Base-by-base conservation (phyloP, 345 rosid genomes). In the Salix koriyanagi region DNA sequence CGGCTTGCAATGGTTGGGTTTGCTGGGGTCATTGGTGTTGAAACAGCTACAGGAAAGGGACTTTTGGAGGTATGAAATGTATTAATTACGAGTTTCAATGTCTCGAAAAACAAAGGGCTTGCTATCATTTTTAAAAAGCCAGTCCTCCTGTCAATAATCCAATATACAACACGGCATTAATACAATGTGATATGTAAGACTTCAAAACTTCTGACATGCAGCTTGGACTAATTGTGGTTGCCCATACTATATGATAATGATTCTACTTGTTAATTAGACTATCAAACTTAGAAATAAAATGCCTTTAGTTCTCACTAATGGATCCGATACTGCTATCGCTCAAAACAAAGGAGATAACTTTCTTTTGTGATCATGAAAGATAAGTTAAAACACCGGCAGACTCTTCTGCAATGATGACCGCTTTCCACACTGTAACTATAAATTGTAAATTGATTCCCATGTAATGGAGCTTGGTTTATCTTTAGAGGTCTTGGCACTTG, bases 1-100 rank as follows among this genome's bases (percentile, higher is more conserved):
- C 89, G 99, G 41, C 72, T 90, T 44, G 99, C 99, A 19, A 93
- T 92, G 98, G 62, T 92, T 78, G 97, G 94, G 75, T 95, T 95
- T 88, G 96, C 94, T 34, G 90, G 76, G 50, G 96, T 96, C 28
- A 79, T 92, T 68, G 84, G 84, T 46, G 92, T 92, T 73, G 97
- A 93, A 86, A 44, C 92, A 69, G 76, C 92, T 16, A 96, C 98
- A 1, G 99, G 97, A 39, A 93, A 91, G 79, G 97, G 97, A 75
- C 94, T 91, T 74, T 82, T 95, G 67, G 93, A 95, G 97, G 99
- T 93, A 88, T 28, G 67, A 8, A 37, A 7, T 41, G 36, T 12
- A 5, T 60, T 79, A 36, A 4, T 8, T 58, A 13, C 16, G 30
- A 23, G 4, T 73, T 68, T 68, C 71, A 58, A 19, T 36, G 42